These are phyloP conservation scores for Cladosporium sp. DNA, from an alignment of 2,329 filamentous ascomycete species.

Conservation along the genomic window DNA sequence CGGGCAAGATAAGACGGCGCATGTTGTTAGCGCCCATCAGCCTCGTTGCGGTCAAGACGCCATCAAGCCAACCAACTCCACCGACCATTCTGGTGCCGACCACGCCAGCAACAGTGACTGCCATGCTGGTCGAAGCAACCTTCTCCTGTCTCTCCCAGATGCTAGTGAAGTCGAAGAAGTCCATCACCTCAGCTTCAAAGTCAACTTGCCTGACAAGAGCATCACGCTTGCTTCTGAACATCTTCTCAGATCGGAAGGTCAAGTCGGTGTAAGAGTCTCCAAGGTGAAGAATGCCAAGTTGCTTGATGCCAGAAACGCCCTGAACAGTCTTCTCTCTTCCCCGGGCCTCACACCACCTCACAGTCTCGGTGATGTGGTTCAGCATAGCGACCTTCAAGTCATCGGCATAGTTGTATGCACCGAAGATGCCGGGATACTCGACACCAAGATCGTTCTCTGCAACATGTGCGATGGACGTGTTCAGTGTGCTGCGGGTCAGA, in stretches of 20 bases:
- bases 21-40: conserved; percentile 78
- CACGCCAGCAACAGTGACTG: conserved; percentile 83
- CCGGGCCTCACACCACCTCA: conserved; percentile 76
- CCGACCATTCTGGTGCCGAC: conserved; percentile 78
- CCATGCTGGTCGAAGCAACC: conserved; percentile 89
- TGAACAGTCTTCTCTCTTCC: conserved; percentile 73
- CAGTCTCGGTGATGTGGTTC: conserved; percentile 75
- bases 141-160: conserved; percentile 91
- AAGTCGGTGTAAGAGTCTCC: conserved; percentile 82
- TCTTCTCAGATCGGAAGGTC: conserved; percentile 83
- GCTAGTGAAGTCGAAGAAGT: conserved; percentile 85
- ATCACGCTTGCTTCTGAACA: conserved; percentile 85
- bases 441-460: conserved; percentile 77
- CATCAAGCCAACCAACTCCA: conserved; percentile 84
- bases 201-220: conserved; percentile 79
- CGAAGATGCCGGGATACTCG: conserved; percentile 78
- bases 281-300: conserved; percentile 80
- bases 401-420: conserved; percentile 87
- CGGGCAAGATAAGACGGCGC: conserved; percentile 74
- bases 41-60: conserved; percentile 74
- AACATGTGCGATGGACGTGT: conserved; percentile 68
- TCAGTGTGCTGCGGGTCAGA: conserved; percentile 71
- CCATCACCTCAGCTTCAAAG: conserved; percentile 79
- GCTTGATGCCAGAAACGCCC: conserved; percentile 83
- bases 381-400: conserved; percentile 91